Base-by-base conservation (phyloP, 2,329 filamentous ascomycete species). In the Curvularia sp. region DNA sequence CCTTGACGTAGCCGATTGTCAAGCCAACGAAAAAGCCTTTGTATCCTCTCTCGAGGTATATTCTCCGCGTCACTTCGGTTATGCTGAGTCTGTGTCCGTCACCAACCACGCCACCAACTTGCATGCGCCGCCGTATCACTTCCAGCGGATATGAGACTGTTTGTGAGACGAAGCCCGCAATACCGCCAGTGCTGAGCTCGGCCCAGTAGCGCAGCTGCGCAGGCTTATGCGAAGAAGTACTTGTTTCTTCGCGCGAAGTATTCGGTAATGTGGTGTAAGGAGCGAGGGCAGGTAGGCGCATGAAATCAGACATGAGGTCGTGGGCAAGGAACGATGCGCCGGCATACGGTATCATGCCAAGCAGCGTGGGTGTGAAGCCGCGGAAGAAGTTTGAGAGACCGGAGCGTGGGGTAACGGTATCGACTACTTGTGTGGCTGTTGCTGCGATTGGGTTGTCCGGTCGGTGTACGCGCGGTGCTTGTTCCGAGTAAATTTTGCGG, bases 341-440 rank as follows among this genome's bases (percentile, higher is more conserved):
- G 1, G 95, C 95, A 73, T 99, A 99, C 0, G 95, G 95, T 0
- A 99, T 81, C 94, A 99, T 99, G 68, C 95, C 95, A 59, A 96
- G 83, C 5, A 99, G 78, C 0, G 95, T 98, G 0, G 94, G 91
- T 0, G 88, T 87, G 77, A 99, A 99, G 49, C 95, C 95, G 48
- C 95, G 88, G 79, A 97, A 99, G 77, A 99, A 99, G 77, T 99
- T 99, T 55, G 87, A 79, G 0, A 98, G 75, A 3, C 94, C 94
- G 10, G 83, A 84, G 25, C 82, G 83, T 0, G 91, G 89, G 0
- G 85, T 81, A 0, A 84, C 80, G 9, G 81, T 79, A 21, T 83
- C 81, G 0, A 87, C 79, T 12, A 80, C 74, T 2, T 80, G 75
- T 1, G 77, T 67, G 62, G 78, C 73, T 3, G 74, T 74, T 12